phyloP scores from a whole-genome alignment of 2,329 filamentous ascomycete species.

The Coniochaeta ligniaria region DNA sequence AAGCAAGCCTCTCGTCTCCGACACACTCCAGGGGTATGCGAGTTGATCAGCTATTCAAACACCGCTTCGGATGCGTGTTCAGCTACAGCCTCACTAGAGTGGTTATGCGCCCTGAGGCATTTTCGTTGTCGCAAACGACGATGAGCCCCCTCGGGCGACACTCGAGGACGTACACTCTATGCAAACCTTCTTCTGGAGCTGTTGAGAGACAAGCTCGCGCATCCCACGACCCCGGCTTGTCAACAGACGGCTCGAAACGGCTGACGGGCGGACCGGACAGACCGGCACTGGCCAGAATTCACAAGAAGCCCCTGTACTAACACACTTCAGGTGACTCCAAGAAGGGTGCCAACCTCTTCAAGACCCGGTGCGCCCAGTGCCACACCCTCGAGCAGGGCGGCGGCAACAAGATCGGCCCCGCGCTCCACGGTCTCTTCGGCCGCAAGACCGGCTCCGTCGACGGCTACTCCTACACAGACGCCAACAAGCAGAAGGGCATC shows the following conservation, averaged over 20 bases:
- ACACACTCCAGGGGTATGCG: neutral
- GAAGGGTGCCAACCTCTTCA: constrained; percentile 99
- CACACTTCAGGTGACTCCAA: constrained; percentile 87
- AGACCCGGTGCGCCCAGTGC: constrained; percentile 98
- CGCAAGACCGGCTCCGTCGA: constrained; percentile 88
- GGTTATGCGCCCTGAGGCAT: neutral
- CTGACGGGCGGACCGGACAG: neutral
- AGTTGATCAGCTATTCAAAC: neutral
- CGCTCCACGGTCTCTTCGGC: constrained; percentile 95
- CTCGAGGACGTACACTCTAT: neutral
- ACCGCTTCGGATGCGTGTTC: neutral
- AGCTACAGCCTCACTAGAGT: neutral
- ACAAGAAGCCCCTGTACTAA: no score
- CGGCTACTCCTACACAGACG: constrained; percentile 96
- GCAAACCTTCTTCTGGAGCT: neutral
- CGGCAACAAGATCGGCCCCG: constrained; percentile 97
- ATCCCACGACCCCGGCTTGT: neutral
- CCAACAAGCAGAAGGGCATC: constrained; percentile 97
- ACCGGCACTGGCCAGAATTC: neutral
- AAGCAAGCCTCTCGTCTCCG: neutral
- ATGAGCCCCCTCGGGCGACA: neutral
- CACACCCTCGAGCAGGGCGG: constrained; percentile 88
- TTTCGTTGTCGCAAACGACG: neutral
- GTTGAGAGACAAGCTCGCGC: neutral
- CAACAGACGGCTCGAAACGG: neutral